Percentiles rank a stretch among this genome's conserved stretches.
Evolutionary conservation across 2,329 filamentous ascomycete genomes (phyloP).

Genomic region (Cladosporium sp.): DNA sequence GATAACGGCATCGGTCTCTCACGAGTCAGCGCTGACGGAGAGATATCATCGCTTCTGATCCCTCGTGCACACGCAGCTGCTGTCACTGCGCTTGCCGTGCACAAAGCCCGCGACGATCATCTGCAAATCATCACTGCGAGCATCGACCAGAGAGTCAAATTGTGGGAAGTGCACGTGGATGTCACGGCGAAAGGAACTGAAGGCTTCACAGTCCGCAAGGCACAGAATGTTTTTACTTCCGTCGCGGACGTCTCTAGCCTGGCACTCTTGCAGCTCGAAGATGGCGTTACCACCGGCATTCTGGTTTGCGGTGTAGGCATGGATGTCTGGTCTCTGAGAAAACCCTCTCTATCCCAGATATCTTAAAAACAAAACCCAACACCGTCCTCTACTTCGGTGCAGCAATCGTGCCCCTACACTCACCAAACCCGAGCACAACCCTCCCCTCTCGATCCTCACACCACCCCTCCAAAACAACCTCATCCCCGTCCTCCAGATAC

Average conservation of each 20-base stretch:
- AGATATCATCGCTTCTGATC: slow-evolving; percentile 37
- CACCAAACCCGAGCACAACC: slow-evolving; percentile 26
- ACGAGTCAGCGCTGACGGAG: slow-evolving; percentile 20
- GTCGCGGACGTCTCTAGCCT: slow-evolving; percentile 53
- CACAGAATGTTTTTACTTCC: slow-evolving; percentile 37
- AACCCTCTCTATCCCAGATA: background rate
- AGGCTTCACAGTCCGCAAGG: slow-evolving; percentile 25
- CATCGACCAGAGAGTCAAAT: slow-evolving; percentile 45
- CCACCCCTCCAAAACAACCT: slow-evolving; percentile 29
- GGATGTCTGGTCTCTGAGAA: slow-evolving; percentile 35
- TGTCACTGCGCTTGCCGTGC: slow-evolving; percentile 53
- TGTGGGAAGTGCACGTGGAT: slow-evolving; percentile 39
- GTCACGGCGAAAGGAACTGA: slow-evolving; percentile 17
- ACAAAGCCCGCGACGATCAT: slow-evolving; percentile 3
- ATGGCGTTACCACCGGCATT: slow-evolving; percentile 23
- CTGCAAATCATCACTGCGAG: slow-evolving; percentile 29
- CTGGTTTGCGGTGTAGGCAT: slow-evolving; percentile 48
- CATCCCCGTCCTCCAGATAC: slow-evolving; percentile 41
- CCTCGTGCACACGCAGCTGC: slow-evolving; percentile 65
- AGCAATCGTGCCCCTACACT: slow-evolving; percentile 25
- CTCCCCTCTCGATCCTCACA: slow-evolving; percentile 25
- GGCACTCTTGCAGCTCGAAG: slow-evolving; percentile 32
- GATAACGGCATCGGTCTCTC: slow-evolving; percentile 73
- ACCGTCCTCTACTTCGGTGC: slow-evolving; percentile 15
- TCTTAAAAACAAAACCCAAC: background rate